Conservation (phyloP, 1,139 yeast species). For the Hansenula sp. region DNA sequence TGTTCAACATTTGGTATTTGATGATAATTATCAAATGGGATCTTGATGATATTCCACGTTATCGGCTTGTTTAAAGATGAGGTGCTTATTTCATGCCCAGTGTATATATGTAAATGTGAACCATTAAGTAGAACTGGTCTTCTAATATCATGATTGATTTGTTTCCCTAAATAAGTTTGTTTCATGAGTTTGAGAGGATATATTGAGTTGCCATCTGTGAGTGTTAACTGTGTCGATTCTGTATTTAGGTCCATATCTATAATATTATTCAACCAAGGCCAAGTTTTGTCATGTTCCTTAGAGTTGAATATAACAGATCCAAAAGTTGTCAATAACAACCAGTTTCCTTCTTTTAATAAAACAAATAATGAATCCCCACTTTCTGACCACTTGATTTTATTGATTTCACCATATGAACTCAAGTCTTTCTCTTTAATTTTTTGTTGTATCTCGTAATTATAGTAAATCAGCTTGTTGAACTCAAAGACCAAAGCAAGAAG, state of each 20-base stretch:
- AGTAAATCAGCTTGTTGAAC: slow-evolving; percentile 12
- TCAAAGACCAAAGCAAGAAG: slow-evolving; percentile 17
- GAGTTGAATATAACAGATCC: slow-evolving; percentile 34
- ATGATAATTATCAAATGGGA: slow-evolving; percentile 19
- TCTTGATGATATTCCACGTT: slow-evolving; percentile 18
- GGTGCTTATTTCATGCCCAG: slow-evolving; percentile 17
- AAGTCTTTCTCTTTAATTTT: slow-evolving; percentile 5
- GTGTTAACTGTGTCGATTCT: slow-evolving; percentile 4
- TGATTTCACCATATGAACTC: slow-evolving; percentile 18
- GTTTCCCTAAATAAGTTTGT: slow-evolving; percentile 3
- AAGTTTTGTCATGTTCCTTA: slow-evolving; percentile 27
- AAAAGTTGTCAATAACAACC: slow-evolving; percentile 32
- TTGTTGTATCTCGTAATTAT: slow-evolving; percentile 9
- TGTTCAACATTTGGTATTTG: slow-evolving; percentile 22
- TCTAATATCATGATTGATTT: slow-evolving; percentile 17
- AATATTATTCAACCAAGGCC: slow-evolving; percentile 15
- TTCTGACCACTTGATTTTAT: slow-evolving; percentile 23
- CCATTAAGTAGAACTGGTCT: slow-evolving; percentile 15
- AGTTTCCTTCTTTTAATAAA: slow-evolving; percentile 26
- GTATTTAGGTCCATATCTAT: slow-evolving; percentile 2
- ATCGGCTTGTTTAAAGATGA: slow-evolving; percentile 8
- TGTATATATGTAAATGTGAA: slow-evolving; percentile 17
- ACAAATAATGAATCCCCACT: slow-evolving; percentile 25
- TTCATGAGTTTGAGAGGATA: slow-evolving; percentile 8
- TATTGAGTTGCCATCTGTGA: slow-evolving; percentile 8